phyloP scores from a whole-genome alignment of 805 yeast genomes.

The Ogataea nonfermentans region DNA sequence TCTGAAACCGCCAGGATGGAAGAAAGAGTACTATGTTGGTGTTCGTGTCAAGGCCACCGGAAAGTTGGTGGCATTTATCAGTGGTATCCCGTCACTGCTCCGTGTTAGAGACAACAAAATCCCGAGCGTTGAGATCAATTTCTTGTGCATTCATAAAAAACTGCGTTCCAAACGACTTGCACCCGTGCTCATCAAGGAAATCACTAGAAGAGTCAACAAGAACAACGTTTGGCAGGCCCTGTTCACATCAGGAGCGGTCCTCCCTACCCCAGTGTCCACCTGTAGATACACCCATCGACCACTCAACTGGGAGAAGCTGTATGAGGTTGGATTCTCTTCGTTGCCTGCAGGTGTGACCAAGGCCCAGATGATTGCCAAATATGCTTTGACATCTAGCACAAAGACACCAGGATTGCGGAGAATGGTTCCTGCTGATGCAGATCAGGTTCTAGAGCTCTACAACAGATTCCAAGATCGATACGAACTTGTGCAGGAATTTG shows the following conservation, averaged over 20 bases:
- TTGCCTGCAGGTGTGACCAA: slow-evolving; percentile 71
- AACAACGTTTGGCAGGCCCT: slow-evolving; percentile 92
- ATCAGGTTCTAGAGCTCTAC: slow-evolving; percentile 59
- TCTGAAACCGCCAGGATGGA: slow-evolving; percentile 90
- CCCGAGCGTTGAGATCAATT: slow-evolving; percentile 84
- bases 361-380: slow-evolving; percentile 61
- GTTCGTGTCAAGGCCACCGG: slow-evolving; percentile 78
- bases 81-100: slow-evolving; percentile 80
- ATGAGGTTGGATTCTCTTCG: slow-evolving; percentile 87
- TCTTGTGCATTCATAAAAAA: slow-evolving; percentile 91
- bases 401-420: slow-evolving; percentile 54
- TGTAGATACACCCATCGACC: slow-evolving; percentile 94
- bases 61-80: slow-evolving; percentile 85
- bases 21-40: slow-evolving; percentile 86
- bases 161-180: slow-evolving; percentile 91
- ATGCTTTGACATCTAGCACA: slow-evolving; percentile 52
- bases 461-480: slow-evolving; percentile 62
- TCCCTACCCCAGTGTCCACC: slow-evolving; percentile 89
- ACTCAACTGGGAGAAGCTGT: slow-evolving; percentile 82
- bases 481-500: slow-evolving; percentile 69
- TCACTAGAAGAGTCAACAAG: slow-evolving; percentile 87
- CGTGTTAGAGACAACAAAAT: slow-evolving; percentile 49
- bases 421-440: slow-evolving; percentile 60
- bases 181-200: slow-evolving; percentile 89
- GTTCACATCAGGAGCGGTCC: slow-evolving; percentile 86